phyloP scores from a whole-genome alignment of 2,329 filamentous ascomycete species.

The Fusarium tricinctum region DNA sequence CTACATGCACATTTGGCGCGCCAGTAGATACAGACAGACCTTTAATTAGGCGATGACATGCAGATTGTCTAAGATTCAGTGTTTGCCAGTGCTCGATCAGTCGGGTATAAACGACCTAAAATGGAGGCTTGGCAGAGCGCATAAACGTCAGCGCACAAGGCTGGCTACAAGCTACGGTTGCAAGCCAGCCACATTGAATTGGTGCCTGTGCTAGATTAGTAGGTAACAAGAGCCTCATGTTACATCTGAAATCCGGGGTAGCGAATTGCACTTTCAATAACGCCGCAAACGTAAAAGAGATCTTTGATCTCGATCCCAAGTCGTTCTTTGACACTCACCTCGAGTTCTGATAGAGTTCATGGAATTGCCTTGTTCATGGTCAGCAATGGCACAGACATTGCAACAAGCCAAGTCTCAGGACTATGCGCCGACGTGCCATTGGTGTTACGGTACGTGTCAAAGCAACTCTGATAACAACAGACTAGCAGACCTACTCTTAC shows the following conservation, averaged over 20 bases:
- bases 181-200: too few relatives aligned
- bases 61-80: too few relatives aligned
- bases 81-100: too few relatives aligned
- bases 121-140: too few relatives aligned
- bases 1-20: neutral
- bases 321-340: neutral
- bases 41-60: too few relatives aligned
- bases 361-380: slow-evolving; percentile 2
- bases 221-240: neutral
- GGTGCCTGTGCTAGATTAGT: too few relatives aligned
- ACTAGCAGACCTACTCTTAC: neutral
- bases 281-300: too few relatives aligned
- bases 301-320: neutral
- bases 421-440: slow-evolving; percentile 5
- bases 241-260: slow-evolving; percentile 2
- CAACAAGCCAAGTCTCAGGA: slow-evolving; percentile 4
- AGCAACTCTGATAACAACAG: neutral
- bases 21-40: too few relatives aligned
- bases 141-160: too few relatives aligned
- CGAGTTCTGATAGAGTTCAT: slow-evolving; percentile 11
- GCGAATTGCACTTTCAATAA: neutral
- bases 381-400: slow-evolving; percentile 3
- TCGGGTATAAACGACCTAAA: too few relatives aligned
- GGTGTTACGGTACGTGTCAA: slow-evolving; percentile 4
- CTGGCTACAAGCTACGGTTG: neutral